Conservation (phyloP, 192 early-diverging fungal species). For the Coemansia sp. region DNA sequence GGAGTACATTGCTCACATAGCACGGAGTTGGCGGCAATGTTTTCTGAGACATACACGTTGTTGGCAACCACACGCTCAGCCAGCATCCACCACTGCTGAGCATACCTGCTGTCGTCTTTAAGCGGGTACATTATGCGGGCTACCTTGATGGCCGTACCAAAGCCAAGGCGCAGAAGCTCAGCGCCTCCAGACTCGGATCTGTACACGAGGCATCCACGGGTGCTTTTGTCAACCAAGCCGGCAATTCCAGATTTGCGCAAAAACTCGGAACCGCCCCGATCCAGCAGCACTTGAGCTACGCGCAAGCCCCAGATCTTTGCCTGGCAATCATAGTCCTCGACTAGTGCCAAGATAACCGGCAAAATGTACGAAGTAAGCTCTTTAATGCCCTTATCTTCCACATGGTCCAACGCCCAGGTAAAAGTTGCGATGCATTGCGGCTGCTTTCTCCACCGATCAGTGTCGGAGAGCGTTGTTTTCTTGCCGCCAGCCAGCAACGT, state of each 20-base stretch:
- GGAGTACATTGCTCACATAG: constrained; percentile 13
- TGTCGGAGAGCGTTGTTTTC: neutral
- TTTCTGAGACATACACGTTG: constrained; percentile 25
- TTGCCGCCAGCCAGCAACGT: neutral
- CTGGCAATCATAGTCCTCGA: constrained; percentile 32
- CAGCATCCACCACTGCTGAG: constrained; percentile 24
- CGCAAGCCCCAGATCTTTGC: constrained; percentile 23
- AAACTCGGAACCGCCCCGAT: constrained; percentile 7
- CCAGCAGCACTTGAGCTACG: constrained; percentile 5
- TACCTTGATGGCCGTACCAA: constrained; percentile 4
- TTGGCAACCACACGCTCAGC: constrained; percentile 21
- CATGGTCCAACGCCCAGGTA: constrained; percentile 18
- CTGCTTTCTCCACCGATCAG: constrained; percentile 13
- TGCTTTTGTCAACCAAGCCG: constrained; percentile 18
- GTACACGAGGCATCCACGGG: constrained; percentile 12
- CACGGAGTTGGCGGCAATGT: constrained; percentile 10
- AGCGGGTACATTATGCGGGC: constrained; percentile 4
- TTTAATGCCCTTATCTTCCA: constrained; percentile 3
- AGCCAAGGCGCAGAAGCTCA: constrained; percentile 13
- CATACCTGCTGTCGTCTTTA: neutral
- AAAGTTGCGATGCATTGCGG: constrained; percentile 30
- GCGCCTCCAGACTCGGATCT: constrained; percentile 14
- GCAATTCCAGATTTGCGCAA: constrained; percentile 34
- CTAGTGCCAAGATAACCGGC: constrained; percentile 23
- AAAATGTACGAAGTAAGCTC: constrained; percentile 19